These are phyloP conservation scores for Clavispora santaluciae DNA, from an alignment of 805 yeast species.

Conservation along the genomic window DNA sequence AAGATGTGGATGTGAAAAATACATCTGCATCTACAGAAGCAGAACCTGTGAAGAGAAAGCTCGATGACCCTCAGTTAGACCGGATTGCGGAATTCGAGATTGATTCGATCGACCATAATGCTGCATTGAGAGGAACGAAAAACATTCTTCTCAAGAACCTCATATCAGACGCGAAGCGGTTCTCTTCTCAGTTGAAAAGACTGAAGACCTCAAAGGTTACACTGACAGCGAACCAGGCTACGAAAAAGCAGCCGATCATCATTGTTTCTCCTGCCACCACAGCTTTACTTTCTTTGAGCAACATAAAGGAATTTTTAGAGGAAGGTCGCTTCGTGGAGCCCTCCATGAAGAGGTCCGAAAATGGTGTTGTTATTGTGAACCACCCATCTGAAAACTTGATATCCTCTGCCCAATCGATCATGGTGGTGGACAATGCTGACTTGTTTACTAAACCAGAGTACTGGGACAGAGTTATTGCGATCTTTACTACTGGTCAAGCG, in stretches of 20 bases:
- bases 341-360: slow-evolving; percentile 26
- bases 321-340: slow-evolving; percentile 65
- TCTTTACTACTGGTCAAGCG: slow-evolving; percentile 92
- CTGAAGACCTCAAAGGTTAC: slow-evolving; percentile 10
- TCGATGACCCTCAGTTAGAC: slow-evolving; percentile 46
- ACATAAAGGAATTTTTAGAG: slow-evolving; percentile 50
- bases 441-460: slow-evolving; percentile 84
- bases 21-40: slow-evolving; percentile 14
- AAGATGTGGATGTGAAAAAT: slow-evolving; percentile 2
- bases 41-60: slow-evolving; percentile 8
- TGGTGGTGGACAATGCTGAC: slow-evolving; percentile 86
- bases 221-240: slow-evolving; percentile 4
- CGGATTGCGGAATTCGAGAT: slow-evolving; percentile 45
- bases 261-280: slow-evolving; percentile 44
- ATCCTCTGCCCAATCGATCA: slow-evolving; percentile 54
- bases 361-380: slow-evolving; percentile 44
- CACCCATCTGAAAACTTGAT: slow-evolving; percentile 52
- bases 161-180: slow-evolving; percentile 59
- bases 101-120: slow-evolving; percentile 53
- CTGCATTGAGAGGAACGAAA: slow-evolving; percentile 61
- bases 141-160: slow-evolving; percentile 63
- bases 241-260: slow-evolving; percentile 39
- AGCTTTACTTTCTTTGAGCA: slow-evolving; percentile 35
- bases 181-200: slow-evolving; percentile 48
- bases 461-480: slow-evolving; percentile 96